Conservation (phyloP, 2,329 filamentous ascomycete species). For the Pestalotiopsis sp. region DNA sequence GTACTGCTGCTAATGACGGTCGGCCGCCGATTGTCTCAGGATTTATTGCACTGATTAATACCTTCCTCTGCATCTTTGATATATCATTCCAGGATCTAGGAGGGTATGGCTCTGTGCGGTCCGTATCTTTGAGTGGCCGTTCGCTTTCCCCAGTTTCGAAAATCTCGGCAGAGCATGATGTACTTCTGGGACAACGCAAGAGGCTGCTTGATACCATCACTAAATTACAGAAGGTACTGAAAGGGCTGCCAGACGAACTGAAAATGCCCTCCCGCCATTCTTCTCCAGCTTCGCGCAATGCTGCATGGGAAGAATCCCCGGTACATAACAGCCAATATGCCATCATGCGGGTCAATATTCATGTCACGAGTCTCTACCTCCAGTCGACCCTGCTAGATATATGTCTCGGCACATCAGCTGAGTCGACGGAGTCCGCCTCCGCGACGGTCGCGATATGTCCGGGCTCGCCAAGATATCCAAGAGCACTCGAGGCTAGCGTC, state of each 20-base stretch:
- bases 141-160: not conserved
- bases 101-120: not conserved
- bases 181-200: not conserved
- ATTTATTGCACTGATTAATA: slow-evolving; percentile 23
- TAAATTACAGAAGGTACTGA: not conserved
- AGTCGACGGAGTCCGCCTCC: slow-evolving; percentile 10
- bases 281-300: not conserved
- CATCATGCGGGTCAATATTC: slow-evolving; percentile 28
- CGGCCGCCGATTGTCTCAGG: slow-evolving; percentile 20
- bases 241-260: not conserved
- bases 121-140: no score
- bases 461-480: not conserved
- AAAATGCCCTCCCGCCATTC: not conserved
- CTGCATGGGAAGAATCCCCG: not conserved
- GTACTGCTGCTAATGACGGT: not conserved
- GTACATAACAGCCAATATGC: slow-evolving; percentile 18
- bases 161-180: not conserved
- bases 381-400: slow-evolving; percentile 27
- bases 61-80: slow-evolving; percentile 19
- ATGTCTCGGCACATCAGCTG: slow-evolving; percentile 12
- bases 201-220: not conserved
- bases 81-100: not conserved
- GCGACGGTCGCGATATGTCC: not conserved
- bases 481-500: not conserved
- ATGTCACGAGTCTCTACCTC: slow-evolving; percentile 27